Percentiles rank a stretch among this genome's conserved stretches.
Evolutionary conservation across 352 stramenopile species (phyloP).

Genomic region (Phytophthora aleatoria): DNA sequence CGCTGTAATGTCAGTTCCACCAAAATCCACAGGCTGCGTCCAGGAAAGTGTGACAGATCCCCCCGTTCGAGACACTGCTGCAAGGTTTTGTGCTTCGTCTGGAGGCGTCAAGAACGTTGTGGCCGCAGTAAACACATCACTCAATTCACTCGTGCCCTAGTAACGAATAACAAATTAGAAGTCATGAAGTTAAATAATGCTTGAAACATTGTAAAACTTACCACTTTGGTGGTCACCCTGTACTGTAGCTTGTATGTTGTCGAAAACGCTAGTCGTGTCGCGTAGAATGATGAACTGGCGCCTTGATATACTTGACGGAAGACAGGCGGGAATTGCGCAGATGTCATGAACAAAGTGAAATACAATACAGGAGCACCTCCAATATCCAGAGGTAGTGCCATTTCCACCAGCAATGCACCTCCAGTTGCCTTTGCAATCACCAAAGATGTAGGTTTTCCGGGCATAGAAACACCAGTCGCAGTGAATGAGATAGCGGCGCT

Average conservation of each 20-base stretch:
- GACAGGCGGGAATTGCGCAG: conserved; percentile 38
- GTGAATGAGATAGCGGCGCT: conserved; percentile 27
- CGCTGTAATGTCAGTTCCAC: conserved; percentile 49
- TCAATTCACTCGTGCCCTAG: conserved; percentile 57
- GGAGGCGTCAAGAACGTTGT: conserved; percentile 56
- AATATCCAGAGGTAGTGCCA: conserved; percentile 41
- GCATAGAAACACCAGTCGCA: conserved; percentile 40
- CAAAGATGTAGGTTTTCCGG: conserved; percentile 39
- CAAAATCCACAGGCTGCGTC: conserved; percentile 54
- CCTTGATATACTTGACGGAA: conserved; percentile 55
- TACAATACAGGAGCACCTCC: conserved; percentile 38
- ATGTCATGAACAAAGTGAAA: conserved; percentile 40
- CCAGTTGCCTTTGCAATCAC: conserved; percentile 38
- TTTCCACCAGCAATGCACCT: conserved; percentile 45
- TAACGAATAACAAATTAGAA: not conserved
- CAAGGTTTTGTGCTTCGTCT: conserved; percentile 39
- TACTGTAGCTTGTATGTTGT: conserved; percentile 59
- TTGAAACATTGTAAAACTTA: conserved; percentile 21
- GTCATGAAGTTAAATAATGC: not conserved
- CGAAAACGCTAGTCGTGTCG: conserved; percentile 40
- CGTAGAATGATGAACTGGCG: conserved; percentile 15
- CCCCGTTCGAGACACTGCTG: conserved; percentile 33
- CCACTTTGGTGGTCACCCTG: conserved; percentile 41
- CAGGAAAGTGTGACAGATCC: conserved; percentile 51
- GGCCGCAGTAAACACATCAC: conserved; percentile 30